These are phyloP conservation scores for Termitomyces sp. DNA, from an alignment of 768 basidiomycete species.

Conservation along the genomic window DNA sequence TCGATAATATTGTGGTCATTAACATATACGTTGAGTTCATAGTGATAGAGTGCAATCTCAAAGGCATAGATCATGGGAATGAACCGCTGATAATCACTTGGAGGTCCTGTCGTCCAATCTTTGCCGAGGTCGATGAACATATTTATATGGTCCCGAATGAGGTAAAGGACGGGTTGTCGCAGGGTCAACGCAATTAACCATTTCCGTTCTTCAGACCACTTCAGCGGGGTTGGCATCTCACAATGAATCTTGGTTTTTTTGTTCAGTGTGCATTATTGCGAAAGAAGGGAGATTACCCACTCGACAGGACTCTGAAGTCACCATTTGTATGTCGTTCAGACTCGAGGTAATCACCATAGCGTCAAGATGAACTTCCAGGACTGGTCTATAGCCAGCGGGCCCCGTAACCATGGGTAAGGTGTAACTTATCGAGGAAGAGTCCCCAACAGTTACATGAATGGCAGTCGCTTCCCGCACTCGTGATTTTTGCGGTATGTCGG, in stretches of 20 bases:
- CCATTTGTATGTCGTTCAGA: constrained; percentile 80
- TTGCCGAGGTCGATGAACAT: constrained; percentile 91
- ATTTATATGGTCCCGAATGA: constrained; percentile 91
- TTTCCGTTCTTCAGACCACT: constrained; percentile 76
- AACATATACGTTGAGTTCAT: constrained; percentile 73
- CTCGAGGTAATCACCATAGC: constrained; percentile 76
- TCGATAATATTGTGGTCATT: constrained; percentile 98
- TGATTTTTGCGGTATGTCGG: constrained; percentile 42
- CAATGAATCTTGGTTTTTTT: constrained; percentile 54
- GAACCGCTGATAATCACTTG: constrained; percentile 77
- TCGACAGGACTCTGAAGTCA: constrained; percentile 74
- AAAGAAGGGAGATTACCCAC: constrained; percentile 34
- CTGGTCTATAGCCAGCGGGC: constrained; percentile 71
- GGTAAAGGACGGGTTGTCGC: constrained; percentile 66
- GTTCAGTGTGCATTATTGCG: neutral
- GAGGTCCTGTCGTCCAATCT: constrained; percentile 87
- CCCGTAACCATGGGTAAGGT: constrained; percentile 78
- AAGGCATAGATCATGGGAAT: constrained; percentile 78
- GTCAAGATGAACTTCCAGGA: constrained; percentile 80
- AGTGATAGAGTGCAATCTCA: constrained; percentile 70
- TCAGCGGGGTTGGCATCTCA: constrained; percentile 74
- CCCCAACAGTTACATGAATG: constrained; percentile 71
- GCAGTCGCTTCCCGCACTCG: constrained; percentile 64
- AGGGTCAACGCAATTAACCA: constrained; percentile 80
- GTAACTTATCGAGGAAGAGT: constrained; percentile 84